Percentiles rank a stretch among this genome's conserved stretches.
Evolutionary conservation across 176 grass and related monocot genomes (phyloP).

Genomic region (Cenchrus americanus): DNA sequence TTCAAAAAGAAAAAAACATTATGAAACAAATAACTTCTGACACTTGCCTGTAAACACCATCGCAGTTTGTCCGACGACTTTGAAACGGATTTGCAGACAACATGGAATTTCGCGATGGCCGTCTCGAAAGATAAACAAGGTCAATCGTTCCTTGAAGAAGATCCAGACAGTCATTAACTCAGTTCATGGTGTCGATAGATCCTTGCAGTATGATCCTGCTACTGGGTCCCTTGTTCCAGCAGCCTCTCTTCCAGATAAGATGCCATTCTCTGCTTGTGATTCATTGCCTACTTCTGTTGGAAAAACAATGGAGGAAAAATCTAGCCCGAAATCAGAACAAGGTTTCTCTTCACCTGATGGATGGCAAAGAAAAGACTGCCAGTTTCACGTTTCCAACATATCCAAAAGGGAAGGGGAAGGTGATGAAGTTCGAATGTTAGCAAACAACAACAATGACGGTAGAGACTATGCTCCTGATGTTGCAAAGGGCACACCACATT

Average conservation of each 20-base stretch:
- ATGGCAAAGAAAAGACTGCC: slow-evolving; percentile 35
- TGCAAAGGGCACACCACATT: background rate
- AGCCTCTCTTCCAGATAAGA: slow-evolving; percentile 49
- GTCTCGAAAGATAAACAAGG: slow-evolving; percentile 98
- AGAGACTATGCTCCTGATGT: slow-evolving; percentile 19
- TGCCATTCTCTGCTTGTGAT: slow-evolving; percentile 24
- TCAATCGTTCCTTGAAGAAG: slow-evolving; percentile 92
- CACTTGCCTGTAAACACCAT: slow-evolving; percentile 30
- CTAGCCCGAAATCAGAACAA: slow-evolving; percentile 53
- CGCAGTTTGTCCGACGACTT: slow-evolving; percentile 97
- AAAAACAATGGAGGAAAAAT: slow-evolving; percentile 37
- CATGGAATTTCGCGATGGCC: slow-evolving; percentile 96
- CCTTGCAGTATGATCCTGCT: slow-evolving; percentile 81
- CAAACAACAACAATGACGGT: slow-evolving; percentile 14
- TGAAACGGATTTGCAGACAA: slow-evolving; percentile 94
- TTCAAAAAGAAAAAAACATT: background rate
- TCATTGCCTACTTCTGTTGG: slow-evolving; percentile 34
- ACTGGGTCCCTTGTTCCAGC: slow-evolving; percentile 78
- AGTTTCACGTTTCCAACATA: slow-evolving; percentile 27
- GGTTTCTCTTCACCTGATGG: slow-evolving; percentile 39
- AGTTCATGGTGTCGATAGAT: slow-evolving; percentile 77
- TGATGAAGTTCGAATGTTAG: slow-evolving; percentile 31
- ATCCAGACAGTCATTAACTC: slow-evolving; percentile 95
- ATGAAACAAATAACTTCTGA: slow-evolving; percentile 30
- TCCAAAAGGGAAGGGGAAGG: slow-evolving; percentile 22